These are phyloP conservation scores for Periconia sp. DNA, from an alignment of 2,329 filamentous ascomycete genomes.

Conservation along the genomic window DNA sequence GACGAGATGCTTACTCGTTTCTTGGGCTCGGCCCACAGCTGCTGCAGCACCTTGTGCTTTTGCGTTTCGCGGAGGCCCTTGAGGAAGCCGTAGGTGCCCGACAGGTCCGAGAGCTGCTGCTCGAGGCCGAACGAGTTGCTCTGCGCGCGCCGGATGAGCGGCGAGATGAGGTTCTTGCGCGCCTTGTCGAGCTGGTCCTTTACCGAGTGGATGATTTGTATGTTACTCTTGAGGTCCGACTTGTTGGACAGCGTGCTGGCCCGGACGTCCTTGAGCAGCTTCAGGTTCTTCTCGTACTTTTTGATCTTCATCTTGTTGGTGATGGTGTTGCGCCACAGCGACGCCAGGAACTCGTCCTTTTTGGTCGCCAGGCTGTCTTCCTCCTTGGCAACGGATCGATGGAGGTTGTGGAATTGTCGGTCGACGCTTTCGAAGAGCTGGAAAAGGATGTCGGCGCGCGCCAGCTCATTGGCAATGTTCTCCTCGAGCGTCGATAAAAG, in stretches of 20 bases:
- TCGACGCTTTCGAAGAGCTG: conserved; percentile 92
- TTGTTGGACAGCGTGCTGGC: conserved; percentile 88
- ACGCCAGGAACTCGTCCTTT: conserved; percentile 80
- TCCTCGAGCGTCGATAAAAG: conserved; percentile 89
- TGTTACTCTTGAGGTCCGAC: conserved; percentile 83
- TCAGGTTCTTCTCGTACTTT: conserved; percentile 91
- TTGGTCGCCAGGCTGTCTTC: conserved; percentile 78
- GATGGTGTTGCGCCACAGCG: conserved; percentile 84
- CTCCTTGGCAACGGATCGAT: conserved; percentile 84
- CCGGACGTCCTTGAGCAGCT: conserved; percentile 78
- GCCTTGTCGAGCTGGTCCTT: conserved; percentile 88
- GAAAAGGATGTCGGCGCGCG: conserved; percentile 80
- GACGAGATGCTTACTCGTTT: conserved; percentile 35
- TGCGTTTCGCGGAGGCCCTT: conserved; percentile 77
- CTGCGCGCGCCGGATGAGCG: conserved; percentile 75
- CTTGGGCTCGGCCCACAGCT: conserved; percentile 60
- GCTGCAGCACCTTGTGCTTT: conserved; percentile 82
- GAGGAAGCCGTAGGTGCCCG: conserved; percentile 79
- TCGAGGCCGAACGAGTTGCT: conserved; percentile 76
- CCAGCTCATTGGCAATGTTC: conserved; percentile 82
- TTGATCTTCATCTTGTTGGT: conserved; percentile 77
- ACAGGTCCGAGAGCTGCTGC: conserved; percentile 83
- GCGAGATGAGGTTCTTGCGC: conserved; percentile 80
- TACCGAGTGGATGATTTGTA: conserved; percentile 79
- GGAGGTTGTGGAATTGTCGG: conserved; percentile 85